phyloP scores from a whole-genome alignment of 176 grass and related monocot species.

The Aegilops longissima region DNA sequence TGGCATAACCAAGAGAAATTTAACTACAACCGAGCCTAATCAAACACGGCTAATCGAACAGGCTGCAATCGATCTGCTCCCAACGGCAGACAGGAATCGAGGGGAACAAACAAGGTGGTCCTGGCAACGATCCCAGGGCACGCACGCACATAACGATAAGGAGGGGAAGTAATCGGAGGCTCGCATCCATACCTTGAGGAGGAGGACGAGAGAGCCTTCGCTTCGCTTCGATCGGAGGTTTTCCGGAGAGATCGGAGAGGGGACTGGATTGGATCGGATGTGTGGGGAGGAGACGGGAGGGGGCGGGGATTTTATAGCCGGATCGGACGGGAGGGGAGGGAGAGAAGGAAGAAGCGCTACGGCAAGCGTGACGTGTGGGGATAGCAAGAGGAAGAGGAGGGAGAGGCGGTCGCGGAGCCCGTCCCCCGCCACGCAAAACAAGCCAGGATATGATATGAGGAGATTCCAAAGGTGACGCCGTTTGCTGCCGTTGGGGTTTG shows the following conservation, averaged over 20 bases:
- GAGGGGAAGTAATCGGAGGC: not conserved
- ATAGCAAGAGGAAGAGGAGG: too few species aligned
- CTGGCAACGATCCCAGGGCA: too few species aligned
- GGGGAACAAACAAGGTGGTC: too few species aligned
- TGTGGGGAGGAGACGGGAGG: not conserved
- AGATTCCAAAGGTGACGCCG: too few species aligned
- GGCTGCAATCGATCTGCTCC: not conserved
- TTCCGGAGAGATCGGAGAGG: not conserved
- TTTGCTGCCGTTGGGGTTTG: too few species aligned
- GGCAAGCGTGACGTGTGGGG: not conserved
- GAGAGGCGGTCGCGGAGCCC: too few species aligned
- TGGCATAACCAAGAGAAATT: not conserved
- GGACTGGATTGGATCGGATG: not conserved
- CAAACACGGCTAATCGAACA: not conserved
- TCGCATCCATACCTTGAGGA: not conserved
- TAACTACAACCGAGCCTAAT: not conserved
- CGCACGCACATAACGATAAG: too few species aligned
- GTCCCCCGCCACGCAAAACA: too few species aligned
- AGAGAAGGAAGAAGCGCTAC: not conserved
- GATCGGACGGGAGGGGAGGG: not conserved
- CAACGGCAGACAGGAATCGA: too few species aligned
- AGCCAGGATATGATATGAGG: too few species aligned
- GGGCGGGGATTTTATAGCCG: not conserved
- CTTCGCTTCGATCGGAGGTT: not conserved
- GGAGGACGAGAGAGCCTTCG: not conserved